Evolutionary conservation across 768 basidiomycete genomes (phyloP).

Genomic region (Termitomyces sp.): DNA sequence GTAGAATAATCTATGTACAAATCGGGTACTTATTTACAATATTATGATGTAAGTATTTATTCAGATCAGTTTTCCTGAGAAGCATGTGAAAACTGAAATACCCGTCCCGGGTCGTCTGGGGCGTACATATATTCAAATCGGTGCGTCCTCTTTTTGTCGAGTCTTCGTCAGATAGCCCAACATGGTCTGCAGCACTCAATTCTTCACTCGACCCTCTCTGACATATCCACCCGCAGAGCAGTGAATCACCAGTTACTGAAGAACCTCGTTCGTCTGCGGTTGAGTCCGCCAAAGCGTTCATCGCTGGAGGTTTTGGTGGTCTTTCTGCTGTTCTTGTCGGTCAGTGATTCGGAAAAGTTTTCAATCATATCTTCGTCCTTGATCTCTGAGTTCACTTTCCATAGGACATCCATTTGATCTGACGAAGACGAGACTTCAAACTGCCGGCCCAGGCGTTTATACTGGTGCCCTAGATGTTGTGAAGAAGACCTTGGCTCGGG

Average conservation of each 20-base stretch:
- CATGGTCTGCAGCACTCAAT: slow-evolving; percentile 10
- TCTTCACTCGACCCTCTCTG: neutral
- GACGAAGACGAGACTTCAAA: slow-evolving; percentile 94
- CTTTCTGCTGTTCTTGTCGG: slow-evolving; percentile 84
- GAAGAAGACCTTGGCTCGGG: slow-evolving; percentile 82
- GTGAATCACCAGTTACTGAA: slow-evolving; percentile 29
- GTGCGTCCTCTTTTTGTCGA: neutral
- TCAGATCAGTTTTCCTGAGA: neutral
- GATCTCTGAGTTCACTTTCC: neutral
- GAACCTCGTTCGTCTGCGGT: slow-evolving; percentile 34
- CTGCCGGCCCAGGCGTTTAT: slow-evolving; percentile 83
- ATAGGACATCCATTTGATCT: slow-evolving; percentile 96
- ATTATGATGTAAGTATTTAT: neutral
- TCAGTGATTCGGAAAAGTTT: slow-evolving; percentile 31
- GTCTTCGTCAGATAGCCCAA: neutral
- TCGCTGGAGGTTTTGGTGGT: slow-evolving; percentile 93
- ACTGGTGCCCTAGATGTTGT: slow-evolving; percentile 93
- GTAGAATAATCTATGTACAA: neutral
- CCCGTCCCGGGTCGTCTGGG: neutral
- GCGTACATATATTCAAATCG: neutral
- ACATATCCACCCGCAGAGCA: slow-evolving; percentile 19
- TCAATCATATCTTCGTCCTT: neutral
- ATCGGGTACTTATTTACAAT: neutral
- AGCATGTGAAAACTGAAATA: neutral
- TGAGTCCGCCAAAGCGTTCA: slow-evolving; percentile 73